These are phyloP conservation scores for Ceratocystis eucalypticola DNA, from an alignment of 2,329 filamentous ascomycete genomes.

Conservation along the genomic window DNA sequence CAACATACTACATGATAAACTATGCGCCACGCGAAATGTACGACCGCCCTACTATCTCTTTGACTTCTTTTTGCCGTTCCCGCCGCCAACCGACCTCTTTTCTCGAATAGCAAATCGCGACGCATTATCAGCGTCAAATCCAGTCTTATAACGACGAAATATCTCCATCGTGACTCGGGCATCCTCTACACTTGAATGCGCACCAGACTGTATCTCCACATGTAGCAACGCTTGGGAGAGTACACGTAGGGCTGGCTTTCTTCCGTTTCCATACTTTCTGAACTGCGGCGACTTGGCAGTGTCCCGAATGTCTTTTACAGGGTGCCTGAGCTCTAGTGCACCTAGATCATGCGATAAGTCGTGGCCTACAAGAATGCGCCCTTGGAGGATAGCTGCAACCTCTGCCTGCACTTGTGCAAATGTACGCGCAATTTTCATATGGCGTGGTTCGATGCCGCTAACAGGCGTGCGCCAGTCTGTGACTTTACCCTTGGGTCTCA, in stretches of 20 bases:
- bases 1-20: neutral
- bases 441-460: conserved; percentile 63
- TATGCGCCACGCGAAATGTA: neutral
- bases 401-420: conserved; percentile 68
- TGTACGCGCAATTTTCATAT: conserved; percentile 54
- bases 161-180: conserved; percentile 81
- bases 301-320: conserved; percentile 65
- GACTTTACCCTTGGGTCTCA: conserved; percentile 61
- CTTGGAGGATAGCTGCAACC: conserved; percentile 54
- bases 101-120: conserved; percentile 40
- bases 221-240: conserved; percentile 44
- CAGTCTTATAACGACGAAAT: conserved; percentile 69
- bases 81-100: neutral
- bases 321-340: conserved; percentile 65
- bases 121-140: conserved; percentile 69
- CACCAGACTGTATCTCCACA: conserved; percentile 48
- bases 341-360: conserved; percentile 68
- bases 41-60: neutral
- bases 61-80: conserved; percentile 25
- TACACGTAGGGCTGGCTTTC: conserved; percentile 51
- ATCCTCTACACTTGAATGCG: conserved; percentile 60
- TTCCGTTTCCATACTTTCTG: conserved; percentile 51
- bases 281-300: conserved; percentile 69
- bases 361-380: conserved; percentile 67
- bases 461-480: conserved; percentile 84